Evolutionary conservation across 2,329 filamentous ascomycete genomes (phyloP).

Genomic region (Fusarium sarcochroum): DNA sequence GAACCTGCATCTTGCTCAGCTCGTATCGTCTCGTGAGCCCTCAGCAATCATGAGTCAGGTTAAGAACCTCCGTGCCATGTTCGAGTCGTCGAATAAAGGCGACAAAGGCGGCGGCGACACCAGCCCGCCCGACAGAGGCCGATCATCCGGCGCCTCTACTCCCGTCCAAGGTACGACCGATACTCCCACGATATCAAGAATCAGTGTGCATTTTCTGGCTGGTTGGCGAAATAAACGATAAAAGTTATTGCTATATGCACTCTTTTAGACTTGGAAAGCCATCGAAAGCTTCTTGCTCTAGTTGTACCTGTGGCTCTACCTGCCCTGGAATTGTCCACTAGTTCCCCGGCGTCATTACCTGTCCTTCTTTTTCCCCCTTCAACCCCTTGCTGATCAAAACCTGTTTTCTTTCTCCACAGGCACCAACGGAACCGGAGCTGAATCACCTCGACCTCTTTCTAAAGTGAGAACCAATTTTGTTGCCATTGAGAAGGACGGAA

Average conservation of each 20-base stretch:
- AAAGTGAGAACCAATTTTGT: constrained; percentile 84
- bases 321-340: constrained; percentile 40
- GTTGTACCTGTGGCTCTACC: constrained; percentile 18
- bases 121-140: constrained; percentile 77
- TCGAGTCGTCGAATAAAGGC: constrained; percentile 74
- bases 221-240: constrained; percentile 20
- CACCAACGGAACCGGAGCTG: constrained; percentile 57
- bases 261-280: constrained; percentile 22
- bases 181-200: constrained; percentile 18
- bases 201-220: constrained; percentile 23
- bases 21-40: constrained; percentile 29
- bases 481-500: constrained; percentile 76
- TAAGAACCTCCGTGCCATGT: constrained; percentile 83
- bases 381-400: constrained; percentile 43
- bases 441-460: constrained; percentile 76
- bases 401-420: constrained; percentile 44
- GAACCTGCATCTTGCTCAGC: constrained; percentile 44
- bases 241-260: constrained; percentile 25
- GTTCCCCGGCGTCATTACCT: constrained; percentile 27
- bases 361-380: constrained; percentile 37
- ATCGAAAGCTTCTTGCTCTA: constrained; percentile 25
- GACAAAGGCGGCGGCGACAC: constrained; percentile 73
- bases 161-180: constrained; percentile 49
- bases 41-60: constrained; percentile 74
- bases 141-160: constrained; percentile 71